Evolutionary conservation across 129 eudicot species (phyloP).

Genomic region (Flaveria bidentis): DNA sequence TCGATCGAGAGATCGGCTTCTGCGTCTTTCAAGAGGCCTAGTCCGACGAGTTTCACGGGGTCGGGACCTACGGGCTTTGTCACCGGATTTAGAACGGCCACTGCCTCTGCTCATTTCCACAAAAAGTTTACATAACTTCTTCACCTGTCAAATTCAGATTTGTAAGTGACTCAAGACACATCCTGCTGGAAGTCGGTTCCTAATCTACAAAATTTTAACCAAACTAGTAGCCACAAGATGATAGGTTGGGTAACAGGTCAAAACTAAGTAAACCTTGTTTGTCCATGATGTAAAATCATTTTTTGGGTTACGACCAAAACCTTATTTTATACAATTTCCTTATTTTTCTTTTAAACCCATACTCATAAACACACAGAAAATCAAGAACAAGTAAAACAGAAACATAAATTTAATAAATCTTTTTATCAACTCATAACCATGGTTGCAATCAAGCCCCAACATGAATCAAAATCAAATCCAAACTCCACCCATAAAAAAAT

Average conservation of each 20-base stretch:
- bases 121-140: slow-evolving; percentile 71
- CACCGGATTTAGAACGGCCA: slow-evolving; percentile 22
- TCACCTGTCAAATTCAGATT: slow-evolving; percentile 58
- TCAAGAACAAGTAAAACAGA: not conserved
- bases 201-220: not conserved
- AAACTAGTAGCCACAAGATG: not conserved
- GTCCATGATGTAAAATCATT: too few species aligned
- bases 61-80: slow-evolving; percentile 16
- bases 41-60: not conserved
- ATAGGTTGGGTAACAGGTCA: not conserved
- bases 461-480: not conserved
- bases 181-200: not conserved
- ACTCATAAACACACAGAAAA: not conserved
- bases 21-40: too few species aligned
- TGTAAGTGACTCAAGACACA: not conserved
- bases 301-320: not conserved
- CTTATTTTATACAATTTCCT: not conserved
- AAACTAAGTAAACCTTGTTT: not conserved
- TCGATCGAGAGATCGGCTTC: slow-evolving; percentile 18
- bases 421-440: not conserved
- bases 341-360: not conserved
- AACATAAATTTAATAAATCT: not conserved
- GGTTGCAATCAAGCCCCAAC: not conserved
- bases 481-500: too few species aligned
- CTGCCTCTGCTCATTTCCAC: slow-evolving; percentile 37